Conservation (phyloP, 257 asterid species). For the Fraxinus pennsylvanica region DNA sequence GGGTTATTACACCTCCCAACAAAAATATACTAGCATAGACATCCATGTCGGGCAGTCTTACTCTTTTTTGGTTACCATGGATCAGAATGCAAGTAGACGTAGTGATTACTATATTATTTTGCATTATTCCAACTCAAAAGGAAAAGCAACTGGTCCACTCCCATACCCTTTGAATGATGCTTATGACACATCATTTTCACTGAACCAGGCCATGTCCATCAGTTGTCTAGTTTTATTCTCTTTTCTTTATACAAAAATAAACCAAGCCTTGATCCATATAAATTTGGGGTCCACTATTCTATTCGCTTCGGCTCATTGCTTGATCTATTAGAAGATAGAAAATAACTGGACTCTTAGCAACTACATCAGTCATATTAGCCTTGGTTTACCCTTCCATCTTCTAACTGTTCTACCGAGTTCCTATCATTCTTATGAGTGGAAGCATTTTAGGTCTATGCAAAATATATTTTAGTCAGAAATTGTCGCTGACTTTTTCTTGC, state of each 20-base stretch:
- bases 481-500: neutral
- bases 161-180: constrained; percentile 86
- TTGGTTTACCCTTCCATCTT: neutral
- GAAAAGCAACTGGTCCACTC: constrained; percentile 70
- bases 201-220: constrained; percentile 86
- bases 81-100: constrained; percentile 87
- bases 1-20: constrained; percentile 84
- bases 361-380: neutral
- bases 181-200: constrained; percentile 55
- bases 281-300: neutral
- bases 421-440: neutral
- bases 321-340: neutral
- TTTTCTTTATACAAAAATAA: neutral
- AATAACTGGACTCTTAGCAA: neutral
- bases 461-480: neutral
- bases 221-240: constrained; percentile 26
- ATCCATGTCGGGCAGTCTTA: constrained; percentile 92
- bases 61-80: constrained; percentile 78
- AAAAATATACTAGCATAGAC: constrained; percentile 73
- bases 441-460: neutral
- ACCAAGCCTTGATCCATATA: no score
- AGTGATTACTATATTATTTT: constrained; percentile 72
- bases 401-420: neutral
- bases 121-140: constrained; percentile 84
- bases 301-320: neutral